These are phyloP conservation scores for Cryphonectria parasitica DNA, from an alignment of 2,329 filamentous ascomycete species.

Conservation along the genomic window DNA sequence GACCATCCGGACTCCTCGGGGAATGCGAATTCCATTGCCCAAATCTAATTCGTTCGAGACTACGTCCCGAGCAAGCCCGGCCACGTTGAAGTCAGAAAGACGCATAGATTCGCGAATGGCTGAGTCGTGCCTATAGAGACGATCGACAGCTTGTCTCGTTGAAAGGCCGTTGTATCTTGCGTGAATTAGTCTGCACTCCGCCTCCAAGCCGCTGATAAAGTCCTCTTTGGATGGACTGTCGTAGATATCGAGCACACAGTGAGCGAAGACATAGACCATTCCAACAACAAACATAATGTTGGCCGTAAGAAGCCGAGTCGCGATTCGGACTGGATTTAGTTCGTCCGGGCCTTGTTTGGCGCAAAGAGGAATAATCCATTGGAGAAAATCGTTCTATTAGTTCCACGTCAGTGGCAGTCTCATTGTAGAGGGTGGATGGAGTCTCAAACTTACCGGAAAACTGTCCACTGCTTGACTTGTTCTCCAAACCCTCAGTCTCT, in stretches of 20 bases:
- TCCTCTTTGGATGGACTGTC: not conserved
- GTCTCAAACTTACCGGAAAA: no score
- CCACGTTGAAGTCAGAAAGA: not conserved
- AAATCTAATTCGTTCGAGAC: not conserved
- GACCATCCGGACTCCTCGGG: not conserved
- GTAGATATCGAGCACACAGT: not conserved
- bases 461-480: no score
- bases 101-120: slow-evolving; percentile 15
- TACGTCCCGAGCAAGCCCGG: not conserved
- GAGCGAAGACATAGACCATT: not conserved
- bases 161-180: no score
- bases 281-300: not conserved
- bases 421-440: no score
- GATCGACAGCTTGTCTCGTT: not conserved
- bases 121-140: no score
- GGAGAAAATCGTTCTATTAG: slow-evolving; percentile 6
- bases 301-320: slow-evolving; percentile 4
- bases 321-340: not conserved
- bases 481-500: no score
- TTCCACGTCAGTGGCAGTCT: no score
- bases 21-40: not conserved
- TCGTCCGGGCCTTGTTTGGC: not conserved
- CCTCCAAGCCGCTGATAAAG: not conserved
- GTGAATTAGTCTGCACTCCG: not conserved
- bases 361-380: slow-evolving; percentile 3